phyloP scores from a whole-genome alignment of 192 early-diverging fungal species.

The Rhizoclosmatium sp. region DNA sequence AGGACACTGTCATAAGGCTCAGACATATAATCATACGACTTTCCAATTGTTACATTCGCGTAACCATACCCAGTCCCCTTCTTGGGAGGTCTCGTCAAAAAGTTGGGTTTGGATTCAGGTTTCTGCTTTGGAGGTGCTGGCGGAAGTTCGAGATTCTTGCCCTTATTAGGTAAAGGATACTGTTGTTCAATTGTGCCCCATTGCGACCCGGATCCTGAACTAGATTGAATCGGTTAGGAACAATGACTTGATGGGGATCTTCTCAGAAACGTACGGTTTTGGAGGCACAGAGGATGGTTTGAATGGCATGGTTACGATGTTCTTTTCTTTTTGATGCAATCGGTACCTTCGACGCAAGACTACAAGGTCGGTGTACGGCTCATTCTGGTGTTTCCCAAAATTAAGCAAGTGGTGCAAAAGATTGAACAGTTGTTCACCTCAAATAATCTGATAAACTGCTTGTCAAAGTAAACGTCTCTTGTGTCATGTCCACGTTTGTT shows the following conservation, averaged over 20 bases:
- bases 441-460: constrained; percentile 58
- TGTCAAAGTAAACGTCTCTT: constrained; percentile 63
- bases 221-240: constrained; percentile 30
- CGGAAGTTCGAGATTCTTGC: constrained; percentile 28
- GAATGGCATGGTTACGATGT: constrained; percentile 58
- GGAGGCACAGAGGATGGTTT: constrained; percentile 62
- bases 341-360: constrained; percentile 55
- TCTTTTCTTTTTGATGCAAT: constrained; percentile 59
- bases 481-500: constrained; percentile 61
- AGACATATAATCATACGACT: constrained; percentile 55
- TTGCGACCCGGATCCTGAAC: constrained; percentile 60
- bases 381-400: constrained; percentile 46
- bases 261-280: constrained; percentile 50
- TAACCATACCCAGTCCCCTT: constrained; percentile 61
- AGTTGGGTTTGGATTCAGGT: constrained; percentile 54
- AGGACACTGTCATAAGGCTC: constrained; percentile 57
- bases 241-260: background rate
- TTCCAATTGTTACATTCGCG: constrained; percentile 62
- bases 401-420: background rate
- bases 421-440: constrained; percentile 42
- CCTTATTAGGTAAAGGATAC: constrained; percentile 58
- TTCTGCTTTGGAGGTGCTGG: constrained; percentile 35
- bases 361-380: constrained; percentile 63
- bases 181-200: constrained; percentile 68
- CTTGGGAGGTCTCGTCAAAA: constrained; percentile 61